These are phyloP conservation scores for Suillus placidus DNA, from an alignment of 768 basidiomycete genomes.

Conservation along the genomic window DNA sequence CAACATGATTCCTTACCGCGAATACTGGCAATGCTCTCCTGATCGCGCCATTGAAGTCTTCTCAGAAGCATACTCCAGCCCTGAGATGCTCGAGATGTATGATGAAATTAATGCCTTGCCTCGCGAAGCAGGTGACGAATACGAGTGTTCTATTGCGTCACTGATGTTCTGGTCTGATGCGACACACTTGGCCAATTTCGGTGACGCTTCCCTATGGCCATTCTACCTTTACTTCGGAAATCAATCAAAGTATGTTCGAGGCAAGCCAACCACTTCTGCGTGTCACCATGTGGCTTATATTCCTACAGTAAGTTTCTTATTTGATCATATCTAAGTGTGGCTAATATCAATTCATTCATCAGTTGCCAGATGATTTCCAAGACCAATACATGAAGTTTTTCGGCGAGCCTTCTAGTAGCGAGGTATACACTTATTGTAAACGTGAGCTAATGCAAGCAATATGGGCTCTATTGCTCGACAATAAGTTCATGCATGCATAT, in stretches of 20 bases:
- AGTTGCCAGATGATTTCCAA: too few species aligned
- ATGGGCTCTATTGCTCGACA: too few species aligned
- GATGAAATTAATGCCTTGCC: too few species aligned
- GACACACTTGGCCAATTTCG: conserved; percentile 25
- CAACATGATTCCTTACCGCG: conserved; percentile 6
- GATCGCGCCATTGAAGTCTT: background rate
- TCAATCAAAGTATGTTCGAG: too few species aligned
- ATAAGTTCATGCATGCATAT: too few species aligned
- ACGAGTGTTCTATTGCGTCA: conserved; percentile 16
- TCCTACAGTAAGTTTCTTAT: too few species aligned
- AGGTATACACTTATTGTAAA: too few species aligned
- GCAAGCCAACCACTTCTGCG: conserved; percentile 12
- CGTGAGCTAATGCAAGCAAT: too few species aligned
- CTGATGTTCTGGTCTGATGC: conserved; percentile 17
- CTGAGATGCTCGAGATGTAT: background rate
- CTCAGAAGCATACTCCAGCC: conserved; percentile 8
- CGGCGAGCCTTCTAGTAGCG: too few species aligned
- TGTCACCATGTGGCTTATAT: conserved; percentile 20
- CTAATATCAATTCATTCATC: too few species aligned
- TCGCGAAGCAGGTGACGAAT: conserved; percentile 2
- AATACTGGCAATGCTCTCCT: conserved; percentile 2
- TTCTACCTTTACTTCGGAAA: conserved; percentile 20
- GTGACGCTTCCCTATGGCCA: conserved; percentile 19
- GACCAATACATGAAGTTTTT: too few species aligned
- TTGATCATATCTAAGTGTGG: too few species aligned